These are phyloP conservation scores for Mycena pura DNA, from an alignment of 768 basidiomycete species.

Conservation along the genomic window DNA sequence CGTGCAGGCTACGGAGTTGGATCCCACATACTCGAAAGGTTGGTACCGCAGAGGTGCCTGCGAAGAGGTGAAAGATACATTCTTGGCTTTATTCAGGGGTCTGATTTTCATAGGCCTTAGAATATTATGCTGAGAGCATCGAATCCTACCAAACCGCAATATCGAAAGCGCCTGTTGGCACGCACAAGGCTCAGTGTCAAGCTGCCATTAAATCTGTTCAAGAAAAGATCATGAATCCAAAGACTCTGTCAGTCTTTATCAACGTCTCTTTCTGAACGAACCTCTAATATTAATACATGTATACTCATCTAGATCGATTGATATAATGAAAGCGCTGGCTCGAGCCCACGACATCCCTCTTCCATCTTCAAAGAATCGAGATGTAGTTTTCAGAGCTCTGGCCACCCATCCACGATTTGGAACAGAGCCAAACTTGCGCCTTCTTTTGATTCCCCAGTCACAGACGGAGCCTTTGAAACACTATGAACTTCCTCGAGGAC, in stretches of 20 bases:
- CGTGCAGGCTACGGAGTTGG: slow-evolving; percentile 8
- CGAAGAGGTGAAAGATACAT: background rate
- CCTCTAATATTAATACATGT: no score
- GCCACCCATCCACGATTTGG: slow-evolving; percentile 28
- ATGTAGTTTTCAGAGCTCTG: slow-evolving; percentile 23
- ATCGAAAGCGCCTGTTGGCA: background rate
- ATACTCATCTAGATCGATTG: slow-evolving; percentile 14
- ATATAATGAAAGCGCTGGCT: slow-evolving; percentile 26
- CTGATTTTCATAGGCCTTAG: slow-evolving; percentile 19
- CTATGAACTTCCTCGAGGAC: slow-evolving; percentile 17
- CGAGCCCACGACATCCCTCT: slow-evolving; percentile 31
- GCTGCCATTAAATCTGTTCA: slow-evolving; percentile 15
- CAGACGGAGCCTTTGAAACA: slow-evolving; percentile 20
- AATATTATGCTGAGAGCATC: slow-evolving; percentile 29
- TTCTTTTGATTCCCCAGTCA: slow-evolving; percentile 26
- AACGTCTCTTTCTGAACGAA: no score
- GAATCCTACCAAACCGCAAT: slow-evolving; percentile 27
- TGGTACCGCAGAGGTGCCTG: slow-evolving; percentile 16
- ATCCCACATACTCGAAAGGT: slow-evolving; percentile 13
- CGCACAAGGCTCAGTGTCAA: slow-evolving; percentile 15
- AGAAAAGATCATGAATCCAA: slow-evolving; percentile 24
- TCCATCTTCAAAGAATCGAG: slow-evolving; percentile 11
- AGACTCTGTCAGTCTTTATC: slow-evolving; percentile 17
- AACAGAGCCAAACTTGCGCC: slow-evolving; percentile 20
- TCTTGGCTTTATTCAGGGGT: background rate